Percentiles rank a stretch among this genome's conserved stretches.
Conservation (phyloP, 163 green algal genomes). For the Scenedesmus sp. region DNA sequence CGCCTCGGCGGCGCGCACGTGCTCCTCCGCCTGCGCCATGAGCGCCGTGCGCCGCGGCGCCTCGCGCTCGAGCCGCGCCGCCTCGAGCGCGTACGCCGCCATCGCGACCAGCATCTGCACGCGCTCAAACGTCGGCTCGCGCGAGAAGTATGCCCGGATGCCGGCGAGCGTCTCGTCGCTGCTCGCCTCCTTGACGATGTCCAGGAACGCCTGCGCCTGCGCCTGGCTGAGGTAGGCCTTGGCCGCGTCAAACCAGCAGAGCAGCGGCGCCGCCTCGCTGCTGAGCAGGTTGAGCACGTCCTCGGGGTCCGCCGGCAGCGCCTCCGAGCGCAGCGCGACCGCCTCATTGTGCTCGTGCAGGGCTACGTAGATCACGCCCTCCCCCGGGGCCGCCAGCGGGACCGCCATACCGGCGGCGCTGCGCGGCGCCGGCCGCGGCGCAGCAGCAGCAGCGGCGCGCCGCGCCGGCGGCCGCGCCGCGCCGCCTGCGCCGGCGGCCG, state of each 20-base stretch:
- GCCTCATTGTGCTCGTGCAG: constrained; percentile 51
- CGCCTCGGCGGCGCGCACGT: constrained; percentile 51
- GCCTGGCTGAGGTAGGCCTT: constrained; percentile 70
- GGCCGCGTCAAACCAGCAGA: constrained; percentile 77
- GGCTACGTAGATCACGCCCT: constrained; percentile 18
- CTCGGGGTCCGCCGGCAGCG: constrained; percentile 54
- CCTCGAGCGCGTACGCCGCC: constrained; percentile 65
- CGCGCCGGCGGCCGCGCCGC: too few species aligned
- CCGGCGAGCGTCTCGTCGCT: constrained; percentile 51
- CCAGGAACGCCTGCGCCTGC: constrained; percentile 51
- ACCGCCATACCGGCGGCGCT: too few species aligned
- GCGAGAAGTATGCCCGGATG: constrained; percentile 63
- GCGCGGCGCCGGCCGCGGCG: too few species aligned
- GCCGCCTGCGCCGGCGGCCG: too few species aligned
- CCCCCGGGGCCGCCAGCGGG: not conserved
- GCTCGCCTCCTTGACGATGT: constrained; percentile 62
- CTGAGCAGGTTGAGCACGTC: constrained; percentile 76
- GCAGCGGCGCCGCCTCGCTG: constrained; percentile 74
- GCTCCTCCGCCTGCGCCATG: constrained; percentile 24
- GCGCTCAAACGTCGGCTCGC: constrained; percentile 65
- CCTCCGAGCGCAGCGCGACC: constrained; percentile 38
- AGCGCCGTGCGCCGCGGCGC: not conserved
- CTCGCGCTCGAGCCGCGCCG: constrained; percentile 35
- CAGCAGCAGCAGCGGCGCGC: constrained; percentile 13
- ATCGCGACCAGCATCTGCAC: constrained; percentile 77